Evolutionary conservation across 805 yeast species (phyloP).

Genomic region (Myxozyma lipomycoides): DNA sequence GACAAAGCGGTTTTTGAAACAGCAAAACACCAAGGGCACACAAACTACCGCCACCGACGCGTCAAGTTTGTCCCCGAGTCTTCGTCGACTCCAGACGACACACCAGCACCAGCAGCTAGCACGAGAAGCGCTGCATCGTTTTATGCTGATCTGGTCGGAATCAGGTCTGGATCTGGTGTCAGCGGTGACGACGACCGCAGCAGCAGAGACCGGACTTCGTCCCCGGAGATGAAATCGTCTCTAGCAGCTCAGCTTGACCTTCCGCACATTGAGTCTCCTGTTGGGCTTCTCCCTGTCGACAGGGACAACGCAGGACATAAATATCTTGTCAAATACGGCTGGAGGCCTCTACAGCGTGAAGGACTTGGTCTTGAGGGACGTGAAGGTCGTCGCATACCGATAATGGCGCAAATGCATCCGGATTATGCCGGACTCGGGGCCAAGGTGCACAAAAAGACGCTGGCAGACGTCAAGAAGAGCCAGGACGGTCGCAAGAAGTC

Average conservation of each 20-base stretch:
- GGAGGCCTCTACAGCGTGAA: conserved; percentile 21
- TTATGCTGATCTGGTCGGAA: conserved; percentile 19
- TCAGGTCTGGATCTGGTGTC: neutral
- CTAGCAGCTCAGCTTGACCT: conserved; percentile 14
- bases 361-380: conserved; percentile 23
- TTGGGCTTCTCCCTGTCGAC: conserved; percentile 17
- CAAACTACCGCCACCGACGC: conserved; percentile 15
- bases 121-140: conserved; percentile 6
- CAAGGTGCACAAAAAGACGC: conserved; percentile 1
- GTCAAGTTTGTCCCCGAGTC: conserved; percentile 16
- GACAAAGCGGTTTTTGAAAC: conserved; percentile 2
- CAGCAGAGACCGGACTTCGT: too few species aligned
- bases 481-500: conserved; percentile 1
- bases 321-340: conserved; percentile 22
- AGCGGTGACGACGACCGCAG: neutral
- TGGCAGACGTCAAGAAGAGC: neutral
- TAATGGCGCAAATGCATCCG: conserved; percentile 11
- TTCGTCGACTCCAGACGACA: conserved; percentile 3
- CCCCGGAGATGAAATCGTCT: too few species aligned
- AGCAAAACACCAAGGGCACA: neutral
- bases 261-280: conserved; percentile 17
- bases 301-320: conserved; percentile 14
- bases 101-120: neutral
- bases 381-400: conserved; percentile 23
- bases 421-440: conserved; percentile 22